These are phyloP conservation scores for Zelopaecilomyces penicillatus DNA, from an alignment of 2,329 filamentous ascomycete species.

Conservation along the genomic window DNA sequence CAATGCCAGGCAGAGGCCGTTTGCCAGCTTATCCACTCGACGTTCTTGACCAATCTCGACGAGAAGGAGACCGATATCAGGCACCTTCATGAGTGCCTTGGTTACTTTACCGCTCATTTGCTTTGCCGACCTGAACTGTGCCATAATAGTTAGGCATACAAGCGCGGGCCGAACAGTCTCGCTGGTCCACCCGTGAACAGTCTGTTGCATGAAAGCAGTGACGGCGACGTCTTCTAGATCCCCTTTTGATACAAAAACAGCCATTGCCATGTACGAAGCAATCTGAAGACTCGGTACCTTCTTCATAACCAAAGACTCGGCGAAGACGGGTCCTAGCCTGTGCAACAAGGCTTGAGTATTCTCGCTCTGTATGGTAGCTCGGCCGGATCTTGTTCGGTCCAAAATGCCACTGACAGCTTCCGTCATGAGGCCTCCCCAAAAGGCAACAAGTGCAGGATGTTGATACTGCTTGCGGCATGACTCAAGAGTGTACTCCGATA, in stretches of 20 bases:
- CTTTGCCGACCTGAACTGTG: conserved; percentile 66
- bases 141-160: conserved; percentile 71
- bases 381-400: conserved; percentile 67
- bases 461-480: conserved; percentile 64
- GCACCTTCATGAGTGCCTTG: conserved; percentile 58
- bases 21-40: conserved; percentile 61
- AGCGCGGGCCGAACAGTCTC: conserved; percentile 68
- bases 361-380: conserved; percentile 66
- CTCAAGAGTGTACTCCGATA: conserved; percentile 73
- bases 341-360: conserved; percentile 73
- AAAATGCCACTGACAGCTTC: conserved; percentile 80
- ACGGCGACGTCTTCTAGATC: conserved; percentile 70
- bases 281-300: conserved; percentile 72
- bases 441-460: conserved; percentile 70
- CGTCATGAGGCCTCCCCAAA: conserved; percentile 84
- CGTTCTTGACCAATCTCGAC: conserved; percentile 55
- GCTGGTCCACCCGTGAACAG: conserved; percentile 66
- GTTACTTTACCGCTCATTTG: conserved; percentile 62
- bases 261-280: conserved; percentile 84
- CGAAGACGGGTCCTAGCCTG: conserved; percentile 58
- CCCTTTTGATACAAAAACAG: conserved; percentile 77
- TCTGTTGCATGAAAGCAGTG: conserved; percentile 83
- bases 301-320: conserved; percentile 67
- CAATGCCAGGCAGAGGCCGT: conserved; percentile 60
- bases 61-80: conserved; percentile 51